A percentile compares a stretch with the other conserved stretches of the same genome.
Evolutionary conservation across 441 rosid genomes (phyloP).

Genomic region (Rhodomyrtus psidioides): DNA sequence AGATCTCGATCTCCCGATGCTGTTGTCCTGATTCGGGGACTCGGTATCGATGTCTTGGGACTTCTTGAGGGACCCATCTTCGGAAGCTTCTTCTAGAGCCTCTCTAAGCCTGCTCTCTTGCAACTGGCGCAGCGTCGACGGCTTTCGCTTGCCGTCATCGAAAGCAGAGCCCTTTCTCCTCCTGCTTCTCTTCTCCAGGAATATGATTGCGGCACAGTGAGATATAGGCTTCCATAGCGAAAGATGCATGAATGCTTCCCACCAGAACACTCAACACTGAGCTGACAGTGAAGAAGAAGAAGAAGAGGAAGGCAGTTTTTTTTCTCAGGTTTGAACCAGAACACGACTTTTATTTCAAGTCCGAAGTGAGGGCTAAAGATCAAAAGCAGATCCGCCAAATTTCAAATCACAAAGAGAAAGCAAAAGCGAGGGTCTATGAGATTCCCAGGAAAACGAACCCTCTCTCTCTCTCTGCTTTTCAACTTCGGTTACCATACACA

Average conservation of each 20-base stretch:
- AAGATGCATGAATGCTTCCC: slow-evolving; percentile 40
- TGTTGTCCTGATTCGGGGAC: slow-evolving; percentile 28
- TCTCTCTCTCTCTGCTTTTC: slow-evolving; percentile 4
- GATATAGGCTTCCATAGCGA: slow-evolving; percentile 73
- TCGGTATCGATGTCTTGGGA: slow-evolving; percentile 47
- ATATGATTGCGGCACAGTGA: slow-evolving; percentile 46
- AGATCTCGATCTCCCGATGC: slow-evolving; percentile 53
- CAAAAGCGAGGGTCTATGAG: slow-evolving; percentile 9
- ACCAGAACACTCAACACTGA: not conserved
- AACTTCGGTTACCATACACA: not conserved
- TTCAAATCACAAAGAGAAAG: slow-evolving; percentile 15
- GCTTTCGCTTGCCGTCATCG: slow-evolving; percentile 33
- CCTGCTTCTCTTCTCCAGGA: slow-evolving; percentile 42
- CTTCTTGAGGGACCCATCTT: slow-evolving; percentile 51
- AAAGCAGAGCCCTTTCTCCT: slow-evolving; percentile 41
- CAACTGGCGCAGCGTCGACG: slow-evolving; percentile 41
- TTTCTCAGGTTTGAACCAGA: slow-evolving; percentile 1
- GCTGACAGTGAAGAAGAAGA: not conserved
- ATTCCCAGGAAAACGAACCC: slow-evolving; percentile 11
- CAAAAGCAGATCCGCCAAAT: slow-evolving; percentile 7
- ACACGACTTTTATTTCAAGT: not conserved
- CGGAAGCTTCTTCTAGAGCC: slow-evolving; percentile 65
- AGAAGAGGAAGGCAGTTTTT: not conserved
- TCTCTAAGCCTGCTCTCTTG: slow-evolving; percentile 55
- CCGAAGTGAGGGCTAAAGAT: not conserved